phyloP scores from a whole-genome alignment of 768 basidiomycete genomes.

The Omphalotus guepiniiformis region DNA sequence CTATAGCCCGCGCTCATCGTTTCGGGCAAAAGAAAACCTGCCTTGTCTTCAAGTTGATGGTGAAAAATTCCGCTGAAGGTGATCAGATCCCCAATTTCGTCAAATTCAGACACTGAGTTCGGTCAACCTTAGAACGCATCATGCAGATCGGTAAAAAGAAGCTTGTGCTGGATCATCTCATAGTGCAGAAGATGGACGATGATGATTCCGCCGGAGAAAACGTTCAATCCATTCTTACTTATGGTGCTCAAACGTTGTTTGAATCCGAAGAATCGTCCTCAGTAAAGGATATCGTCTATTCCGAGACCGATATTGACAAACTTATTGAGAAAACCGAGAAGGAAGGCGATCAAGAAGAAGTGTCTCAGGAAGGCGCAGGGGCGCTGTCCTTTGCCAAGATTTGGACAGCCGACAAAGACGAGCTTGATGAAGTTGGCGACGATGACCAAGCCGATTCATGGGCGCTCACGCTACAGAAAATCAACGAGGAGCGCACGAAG shows the following conservation, averaged over 20 bases:
- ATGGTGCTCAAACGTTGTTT: constrained; percentile 85
- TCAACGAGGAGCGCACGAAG: constrained; percentile 40
- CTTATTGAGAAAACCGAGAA: constrained; percentile 83
- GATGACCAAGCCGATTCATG: constrained; percentile 64
- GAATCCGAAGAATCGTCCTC: constrained; percentile 52
- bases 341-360: constrained; percentile 55
- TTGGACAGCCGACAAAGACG: constrained; percentile 79
- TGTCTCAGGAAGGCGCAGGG: constrained; percentile 45
- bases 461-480: constrained; percentile 63
- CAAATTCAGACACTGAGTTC: neutral
- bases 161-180: constrained; percentile 88
- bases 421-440: constrained; percentile 64
- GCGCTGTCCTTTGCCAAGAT: constrained; percentile 88
- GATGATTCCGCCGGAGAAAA: constrained; percentile 72
- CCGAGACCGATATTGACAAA: constrained; percentile 78
- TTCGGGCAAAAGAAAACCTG: constrained; percentile 95
- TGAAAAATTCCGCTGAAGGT: constrained; percentile 92
- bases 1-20: constrained; percentile 91
- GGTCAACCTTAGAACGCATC: constrained; percentile 65
- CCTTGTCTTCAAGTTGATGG: constrained; percentile 93
- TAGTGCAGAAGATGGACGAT: constrained; percentile 94
- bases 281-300: constrained; percentile 68
- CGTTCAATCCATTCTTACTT: constrained; percentile 84
- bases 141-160: constrained; percentile 94
- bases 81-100: neutral